A percentile compares a stretch with the other conserved stretches of the same genome.
phyloP scores from a whole-genome alignment of 441 rosid species.

The Arabidopsis lyrata region DNA sequence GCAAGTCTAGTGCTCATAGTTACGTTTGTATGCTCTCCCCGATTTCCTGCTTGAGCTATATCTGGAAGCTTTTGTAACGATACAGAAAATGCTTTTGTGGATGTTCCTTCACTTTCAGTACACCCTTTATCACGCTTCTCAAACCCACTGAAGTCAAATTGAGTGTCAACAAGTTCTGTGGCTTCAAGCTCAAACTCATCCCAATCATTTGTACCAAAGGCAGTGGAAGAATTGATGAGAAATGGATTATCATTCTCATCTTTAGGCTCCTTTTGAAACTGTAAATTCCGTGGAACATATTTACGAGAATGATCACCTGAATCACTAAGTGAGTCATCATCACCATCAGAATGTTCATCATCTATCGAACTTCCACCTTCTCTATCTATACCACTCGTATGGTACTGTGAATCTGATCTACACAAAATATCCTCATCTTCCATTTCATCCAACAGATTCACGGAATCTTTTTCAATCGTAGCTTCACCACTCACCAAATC shows the following conservation, averaged over 20 bases:
- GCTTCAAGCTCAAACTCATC: conserved; percentile 84
- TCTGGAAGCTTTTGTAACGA: conserved; percentile 31
- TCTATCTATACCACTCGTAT: conserved; percentile 41
- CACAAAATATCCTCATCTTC: conserved; percentile 31
- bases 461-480: conserved; percentile 34
- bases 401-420: conserved; percentile 40
- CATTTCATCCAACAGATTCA: conserved; percentile 29
- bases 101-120: conserved; percentile 43
- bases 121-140: conserved; percentile 43
- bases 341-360: conserved; percentile 67
- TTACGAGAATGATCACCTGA: conserved; percentile 56
- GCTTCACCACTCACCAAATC: conserved; percentile 36
- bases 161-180: conserved; percentile 49
- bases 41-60: conserved; percentile 46
- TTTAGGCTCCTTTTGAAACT: conserved; percentile 36
- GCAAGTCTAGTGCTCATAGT: conserved; percentile 33
- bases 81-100: conserved; percentile 29
- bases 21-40: conserved; percentile 38
- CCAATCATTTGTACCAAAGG: conserved; percentile 91
- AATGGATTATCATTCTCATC: conserved; percentile 63
- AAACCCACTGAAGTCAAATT: conserved; percentile 46
- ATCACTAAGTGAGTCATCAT: conserved; percentile 69
- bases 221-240: conserved; percentile 71
- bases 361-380: conserved; percentile 53
- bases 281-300: conserved; percentile 43